These are phyloP conservation scores for Chamaenerion angustifolium DNA, from an alignment of 345 rosid genomes.

Conservation along the genomic window DNA sequence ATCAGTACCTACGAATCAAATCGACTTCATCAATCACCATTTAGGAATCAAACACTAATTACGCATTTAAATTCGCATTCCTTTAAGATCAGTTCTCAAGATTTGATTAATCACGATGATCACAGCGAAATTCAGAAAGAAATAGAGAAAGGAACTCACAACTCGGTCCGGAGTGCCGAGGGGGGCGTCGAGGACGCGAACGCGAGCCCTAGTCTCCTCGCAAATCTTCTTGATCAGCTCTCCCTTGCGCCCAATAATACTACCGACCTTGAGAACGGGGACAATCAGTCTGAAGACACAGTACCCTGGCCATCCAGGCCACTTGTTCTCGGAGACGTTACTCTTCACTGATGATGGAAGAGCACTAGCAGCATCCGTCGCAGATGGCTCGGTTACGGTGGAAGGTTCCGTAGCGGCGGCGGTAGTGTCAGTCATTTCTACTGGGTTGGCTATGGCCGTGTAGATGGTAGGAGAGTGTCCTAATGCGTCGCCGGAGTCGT, in stretches of 20 bases:
- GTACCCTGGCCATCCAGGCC: constrained; percentile 97
- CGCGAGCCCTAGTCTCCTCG: constrained; percentile 76
- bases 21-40: not conserved
- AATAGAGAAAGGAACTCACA: constrained; percentile 16
- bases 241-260: constrained; percentile 83
- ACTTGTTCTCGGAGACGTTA: constrained; percentile 26
- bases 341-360: not conserved
- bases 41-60: not conserved
- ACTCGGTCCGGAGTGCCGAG: constrained; percentile 47
- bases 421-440: too few species aligned
- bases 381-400: too few species aligned
- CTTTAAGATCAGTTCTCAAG: too few species aligned
- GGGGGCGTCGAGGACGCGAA: constrained; percentile 71
- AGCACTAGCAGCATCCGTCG: too few species aligned
- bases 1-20: constrained; percentile 29
- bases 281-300: constrained; percentile 74
- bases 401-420: too few species aligned
- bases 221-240: constrained; percentile 85
- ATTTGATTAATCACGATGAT: too few species aligned
- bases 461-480: too few species aligned
- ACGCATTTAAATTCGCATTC: not conserved
- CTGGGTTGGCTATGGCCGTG: too few species aligned
- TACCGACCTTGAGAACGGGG: constrained; percentile 65
- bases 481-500: too few species aligned
- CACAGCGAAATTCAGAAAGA: too few species aligned